Conservation (phyloP, 164 flowering plant genomes). For the Warburgia ugandensis region DNA sequence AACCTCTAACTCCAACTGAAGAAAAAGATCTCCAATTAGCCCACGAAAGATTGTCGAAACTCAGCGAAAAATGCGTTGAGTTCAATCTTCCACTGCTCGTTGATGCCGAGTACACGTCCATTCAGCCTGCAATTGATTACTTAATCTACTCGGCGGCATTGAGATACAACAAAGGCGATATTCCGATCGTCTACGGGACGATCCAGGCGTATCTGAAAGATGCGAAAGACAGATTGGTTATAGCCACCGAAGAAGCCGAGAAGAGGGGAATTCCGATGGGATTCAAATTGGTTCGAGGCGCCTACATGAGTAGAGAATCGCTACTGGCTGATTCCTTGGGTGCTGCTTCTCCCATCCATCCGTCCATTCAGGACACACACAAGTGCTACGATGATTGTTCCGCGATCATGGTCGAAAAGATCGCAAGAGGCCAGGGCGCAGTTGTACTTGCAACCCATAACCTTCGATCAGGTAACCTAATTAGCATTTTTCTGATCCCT, state of each 20-base stretch:
- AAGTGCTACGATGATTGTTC: slow-evolving; percentile 64
- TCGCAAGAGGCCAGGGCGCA: slow-evolving; percentile 40
- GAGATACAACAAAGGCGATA: slow-evolving; percentile 26
- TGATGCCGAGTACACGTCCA: slow-evolving; percentile 77
- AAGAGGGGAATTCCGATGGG: slow-evolving; percentile 61
- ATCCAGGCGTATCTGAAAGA: slow-evolving; percentile 82
- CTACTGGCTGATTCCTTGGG: slow-evolving; percentile 55
- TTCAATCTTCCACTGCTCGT: slow-evolving; percentile 43
- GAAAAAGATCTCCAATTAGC: slow-evolving; percentile 53
- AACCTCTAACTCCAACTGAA: slow-evolving; percentile 52
- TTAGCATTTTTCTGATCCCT: neutral
- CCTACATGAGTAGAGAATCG: slow-evolving; percentile 67
- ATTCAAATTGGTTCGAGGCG: slow-evolving; percentile 83
- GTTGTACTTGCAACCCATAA: slow-evolving; percentile 87
- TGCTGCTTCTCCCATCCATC: slow-evolving; percentile 63
- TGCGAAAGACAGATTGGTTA: slow-evolving; percentile 49
- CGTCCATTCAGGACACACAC: slow-evolving; percentile 60
- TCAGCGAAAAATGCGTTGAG: slow-evolving; percentile 41
- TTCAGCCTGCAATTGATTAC: slow-evolving; percentile 90
- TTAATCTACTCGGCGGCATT: slow-evolving; percentile 53
- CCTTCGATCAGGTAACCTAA: slow-evolving; percentile 67
- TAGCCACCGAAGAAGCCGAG: slow-evolving; percentile 48
- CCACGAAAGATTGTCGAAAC: slow-evolving; percentile 34
- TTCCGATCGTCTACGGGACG: slow-evolving; percentile 59
- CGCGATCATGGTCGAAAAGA: slow-evolving; percentile 54